These are phyloP conservation scores for Diospyros lotus DNA, from an alignment of 148 eudicot genomes.

Conservation along the genomic window DNA sequence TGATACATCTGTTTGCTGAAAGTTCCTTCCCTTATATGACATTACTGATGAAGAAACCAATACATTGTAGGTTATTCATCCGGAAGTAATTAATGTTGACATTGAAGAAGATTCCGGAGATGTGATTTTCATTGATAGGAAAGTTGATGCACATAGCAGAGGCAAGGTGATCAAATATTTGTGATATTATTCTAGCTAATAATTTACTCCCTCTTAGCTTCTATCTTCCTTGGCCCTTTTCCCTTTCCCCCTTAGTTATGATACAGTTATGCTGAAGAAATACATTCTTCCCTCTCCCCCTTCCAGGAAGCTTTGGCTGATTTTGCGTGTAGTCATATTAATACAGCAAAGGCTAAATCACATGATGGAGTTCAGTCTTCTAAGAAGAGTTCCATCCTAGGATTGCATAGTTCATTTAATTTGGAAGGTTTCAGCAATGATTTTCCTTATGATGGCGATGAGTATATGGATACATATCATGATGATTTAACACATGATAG, in stretches of 20 bases:
- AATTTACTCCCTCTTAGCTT: neutral
- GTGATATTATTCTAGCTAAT: neutral
- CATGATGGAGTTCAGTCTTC: slow-evolving; percentile 16
- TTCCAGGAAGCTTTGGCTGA: slow-evolving; percentile 29
- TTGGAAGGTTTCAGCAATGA: slow-evolving; percentile 26
- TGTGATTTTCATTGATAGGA: slow-evolving; percentile 35
- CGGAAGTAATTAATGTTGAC: slow-evolving; percentile 59
- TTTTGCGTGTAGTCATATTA: slow-evolving; percentile 11
- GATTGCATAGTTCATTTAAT: slow-evolving; percentile 12
- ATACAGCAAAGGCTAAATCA: slow-evolving; percentile 14
- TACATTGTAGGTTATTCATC: slow-evolving; percentile 35
- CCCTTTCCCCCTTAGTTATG: neutral
- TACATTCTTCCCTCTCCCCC: neutral
- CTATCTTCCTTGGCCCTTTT: neutral
- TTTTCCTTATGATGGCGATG: slow-evolving; percentile 29
- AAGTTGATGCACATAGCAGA: slow-evolving; percentile 28
- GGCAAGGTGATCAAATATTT: slow-evolving; percentile 48
- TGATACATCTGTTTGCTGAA: neutral
- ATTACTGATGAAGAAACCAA: slow-evolving; percentile 6
- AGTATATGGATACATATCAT: slow-evolving; percentile 31
- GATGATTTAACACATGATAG: slow-evolving; percentile 37
- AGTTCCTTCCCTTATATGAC: neutral
- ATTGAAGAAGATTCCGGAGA: slow-evolving; percentile 48
- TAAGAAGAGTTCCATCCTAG: slow-evolving; percentile 10
- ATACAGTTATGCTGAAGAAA: neutral